Percentiles rank a stretch among this genome's conserved stretches.
Evolutionary conservation across 306 rosid species (phyloP).

Genomic region (Alnus glutinosa): DNA sequence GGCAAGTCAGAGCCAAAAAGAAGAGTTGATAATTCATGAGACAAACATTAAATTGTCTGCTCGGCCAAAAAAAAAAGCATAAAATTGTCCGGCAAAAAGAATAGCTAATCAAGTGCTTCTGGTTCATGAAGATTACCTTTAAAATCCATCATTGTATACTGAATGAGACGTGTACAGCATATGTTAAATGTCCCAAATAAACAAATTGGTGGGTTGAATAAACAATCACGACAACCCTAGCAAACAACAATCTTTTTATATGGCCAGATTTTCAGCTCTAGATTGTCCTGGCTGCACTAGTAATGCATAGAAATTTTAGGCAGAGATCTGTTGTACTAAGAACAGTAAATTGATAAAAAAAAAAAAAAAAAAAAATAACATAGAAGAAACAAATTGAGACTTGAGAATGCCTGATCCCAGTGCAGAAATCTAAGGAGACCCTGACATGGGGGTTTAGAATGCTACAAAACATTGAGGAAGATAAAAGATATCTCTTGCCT

Average conservation of each 20-base stretch:
- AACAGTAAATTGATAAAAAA: no score
- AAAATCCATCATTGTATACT: neutral
- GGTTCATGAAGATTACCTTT: slow-evolving; percentile 1
- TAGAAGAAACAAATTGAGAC: neutral
- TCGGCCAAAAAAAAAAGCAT: neutral
- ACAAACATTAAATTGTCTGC: no score
- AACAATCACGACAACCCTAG: neutral
- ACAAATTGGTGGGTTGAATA: neutral
- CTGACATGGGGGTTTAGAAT: neutral
- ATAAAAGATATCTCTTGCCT: no score
- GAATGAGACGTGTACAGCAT: neutral
- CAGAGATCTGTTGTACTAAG: neutral
- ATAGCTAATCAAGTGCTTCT: neutral
- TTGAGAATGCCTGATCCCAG: neutral
- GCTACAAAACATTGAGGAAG: neutral
- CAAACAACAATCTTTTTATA: neutral
- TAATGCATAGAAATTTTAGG: neutral
- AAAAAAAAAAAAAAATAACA: no score
- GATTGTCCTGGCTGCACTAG: neutral
- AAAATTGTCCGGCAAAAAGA: neutral
- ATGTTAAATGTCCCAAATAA: neutral
- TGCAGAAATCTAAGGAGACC: neutral
- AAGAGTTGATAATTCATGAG: no score
- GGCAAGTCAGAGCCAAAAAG: no score
- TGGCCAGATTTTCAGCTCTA: neutral